Conservation (phyloP, 1,284 basidiomycete species). For the Pterulicium gracile region DNA sequence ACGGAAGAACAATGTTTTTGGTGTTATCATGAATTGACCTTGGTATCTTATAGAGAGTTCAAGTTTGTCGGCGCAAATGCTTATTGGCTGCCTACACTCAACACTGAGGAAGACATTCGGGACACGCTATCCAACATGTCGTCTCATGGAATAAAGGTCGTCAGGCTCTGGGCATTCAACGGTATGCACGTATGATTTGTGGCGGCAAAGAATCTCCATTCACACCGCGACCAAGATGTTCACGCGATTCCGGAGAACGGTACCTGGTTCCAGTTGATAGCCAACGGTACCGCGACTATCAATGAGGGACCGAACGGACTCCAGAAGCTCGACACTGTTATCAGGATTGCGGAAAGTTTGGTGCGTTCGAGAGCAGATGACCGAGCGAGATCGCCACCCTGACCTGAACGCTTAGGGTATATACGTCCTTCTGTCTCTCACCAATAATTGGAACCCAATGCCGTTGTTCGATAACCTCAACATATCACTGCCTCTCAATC, state of each 20-base stretch:
- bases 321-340: constrained; percentile 54
- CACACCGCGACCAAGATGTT: constrained; percentile 29
- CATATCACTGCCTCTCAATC: constrained; percentile 11
- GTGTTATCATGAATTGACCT: constrained; percentile 5
- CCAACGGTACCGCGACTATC: constrained; percentile 34
- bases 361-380: not conserved
- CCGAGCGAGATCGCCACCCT: too few species aligned
- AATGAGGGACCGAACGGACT: constrained; percentile 58
- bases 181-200: constrained; percentile 21
- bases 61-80: constrained; percentile 53
- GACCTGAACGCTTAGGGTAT: constrained; percentile 40
- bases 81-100: constrained; percentile 54
- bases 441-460: constrained; percentile 59
- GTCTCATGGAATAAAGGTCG: constrained; percentile 44
- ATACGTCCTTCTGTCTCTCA: constrained; percentile 50
- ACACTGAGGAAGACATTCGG: constrained; percentile 46
- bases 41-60: constrained; percentile 28
- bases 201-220: constrained; percentile 3
- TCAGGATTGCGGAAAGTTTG: constrained; percentile 36
- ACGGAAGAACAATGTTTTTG: constrained; percentile 6
- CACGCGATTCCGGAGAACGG: constrained; percentile 38
- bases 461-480: constrained; percentile 19
- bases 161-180: constrained; percentile 60
- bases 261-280: constrained; percentile 45
- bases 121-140: constrained; percentile 46